Base-by-base conservation (phyloP, 2,329 filamentous ascomycete genomes). In the Pseudogymnoascus sp. region DNA sequence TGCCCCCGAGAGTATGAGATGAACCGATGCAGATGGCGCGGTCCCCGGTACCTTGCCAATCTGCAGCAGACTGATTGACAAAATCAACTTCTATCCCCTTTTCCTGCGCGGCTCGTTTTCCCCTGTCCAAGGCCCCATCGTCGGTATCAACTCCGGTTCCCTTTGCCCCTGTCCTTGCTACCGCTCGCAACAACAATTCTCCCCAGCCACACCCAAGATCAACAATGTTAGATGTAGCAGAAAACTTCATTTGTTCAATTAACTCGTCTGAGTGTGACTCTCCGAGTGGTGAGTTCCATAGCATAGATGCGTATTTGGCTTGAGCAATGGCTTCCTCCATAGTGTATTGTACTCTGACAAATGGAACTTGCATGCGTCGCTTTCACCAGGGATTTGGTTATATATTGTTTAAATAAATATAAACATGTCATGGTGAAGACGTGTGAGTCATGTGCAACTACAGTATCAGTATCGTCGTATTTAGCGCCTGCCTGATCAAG, bases 221-320 rank as follows among this genome's bases (percentile, higher is more conserved):
- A 28, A 54, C 47, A 9, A 33, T 18, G 5, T n/a, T 54, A 33
- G 47, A 33, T 18, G 47, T 4, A 33, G 28, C n/a, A 54, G 47
- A 54, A 54, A 54, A 7, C 3, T 18, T 6, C 47, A 54, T 54
- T 30, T 12, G 47, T 54, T 54, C 47, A 9, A 54, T 25, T 33
- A 54, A 18, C 28, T 54, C 47, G 28, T 54, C 16, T 8, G 47
- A 30, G 28, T 54, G 47, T 18, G 25, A n/a, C 47, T 33, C 47
- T 12, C 47, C 47, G 18, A 54, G 47, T 30, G 47, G 47, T 18
- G 47, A 54, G n/a, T 54, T 54, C 47, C 47, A 54, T 54, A 33
- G n/a, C 47, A 54, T 54, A 33, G 47, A 33, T 33, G 47, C 47
- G 6, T 54, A 54, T 54, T 54, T 54, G 12, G 47, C 25, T 12